Percentiles rank a stretch among this genome's conserved stretches.
Conservation (phyloP, 805 yeast species). For the Suhomyces sp. region DNA sequence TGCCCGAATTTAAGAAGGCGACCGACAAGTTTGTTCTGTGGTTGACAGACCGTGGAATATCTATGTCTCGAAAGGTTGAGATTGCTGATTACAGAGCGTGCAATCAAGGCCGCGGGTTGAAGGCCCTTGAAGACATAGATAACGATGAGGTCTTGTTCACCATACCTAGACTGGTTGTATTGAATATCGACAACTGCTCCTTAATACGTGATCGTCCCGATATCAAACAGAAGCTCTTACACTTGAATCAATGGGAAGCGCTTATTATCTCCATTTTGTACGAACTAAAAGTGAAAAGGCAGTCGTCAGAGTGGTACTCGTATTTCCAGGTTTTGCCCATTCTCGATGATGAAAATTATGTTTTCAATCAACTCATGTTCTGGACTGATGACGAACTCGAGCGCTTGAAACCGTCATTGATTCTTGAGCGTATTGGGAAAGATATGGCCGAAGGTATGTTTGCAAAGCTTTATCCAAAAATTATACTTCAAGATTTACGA, state of each 20-base stretch:
- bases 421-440: conserved; percentile 68
- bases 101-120: conserved; percentile 75
- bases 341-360: conserved; percentile 22
- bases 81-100: conserved; percentile 57
- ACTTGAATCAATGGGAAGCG: conserved; percentile 71
- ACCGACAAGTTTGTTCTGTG: conserved; percentile 20
- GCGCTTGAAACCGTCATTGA: conserved; percentile 63
- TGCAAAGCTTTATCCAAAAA: conserved; percentile 38
- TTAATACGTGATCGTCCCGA: conserved; percentile 33
- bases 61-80: conserved; percentile 53
- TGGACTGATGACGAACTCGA: conserved; percentile 68
- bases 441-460: conserved; percentile 63
- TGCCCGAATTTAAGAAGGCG: not conserved
- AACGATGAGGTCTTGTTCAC: conserved; percentile 65
- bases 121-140: conserved; percentile 59
- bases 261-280: conserved; percentile 65
- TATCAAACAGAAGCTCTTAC: conserved; percentile 32
- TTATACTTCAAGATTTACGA: conserved; percentile 34
- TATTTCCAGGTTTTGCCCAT: conserved; percentile 74
- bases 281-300: conserved; percentile 47
- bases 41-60: conserved; percentile 34
- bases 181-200: conserved; percentile 60
- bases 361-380: conserved; percentile 69
- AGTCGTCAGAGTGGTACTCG: conserved; percentile 58
- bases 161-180: conserved; percentile 57